Evolutionary conservation across 2,329 filamentous ascomycete species (phyloP).

Genomic region (Fusarium papillatum): DNA sequence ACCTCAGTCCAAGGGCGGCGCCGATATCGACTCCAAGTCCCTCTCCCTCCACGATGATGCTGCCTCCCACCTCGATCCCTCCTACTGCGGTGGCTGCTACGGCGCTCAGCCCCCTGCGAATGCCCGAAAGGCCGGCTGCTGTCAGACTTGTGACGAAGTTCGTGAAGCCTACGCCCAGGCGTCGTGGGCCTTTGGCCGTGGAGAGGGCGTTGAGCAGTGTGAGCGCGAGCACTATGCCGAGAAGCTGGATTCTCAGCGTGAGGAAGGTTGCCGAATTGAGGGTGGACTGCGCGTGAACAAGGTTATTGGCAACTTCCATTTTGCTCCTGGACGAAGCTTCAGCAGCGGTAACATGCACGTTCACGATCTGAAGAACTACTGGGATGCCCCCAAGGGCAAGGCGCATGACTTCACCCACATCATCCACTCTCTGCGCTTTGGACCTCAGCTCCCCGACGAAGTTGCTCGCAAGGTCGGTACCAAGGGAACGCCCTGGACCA

Average conservation of each 20-base stretch:
- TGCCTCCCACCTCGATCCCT: conserved; percentile 85
- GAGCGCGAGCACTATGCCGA: conserved; percentile 94
- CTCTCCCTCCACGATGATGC: conserved; percentile 76
- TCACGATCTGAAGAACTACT: conserved; percentile 97
- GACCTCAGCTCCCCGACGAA: conserved; percentile 86
- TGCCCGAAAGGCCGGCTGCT: conserved; percentile 88
- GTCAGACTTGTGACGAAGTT: conserved; percentile 97
- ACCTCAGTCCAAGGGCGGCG: conserved; percentile 80
- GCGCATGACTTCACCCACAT: conserved; percentile 90
- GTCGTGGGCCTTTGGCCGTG: conserved; percentile 94
- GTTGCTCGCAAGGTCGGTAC: conserved; percentile 71
- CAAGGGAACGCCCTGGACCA: conserved; percentile 77
- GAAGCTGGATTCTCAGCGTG: conserved; percentile 86
- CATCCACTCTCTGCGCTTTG: conserved; percentile 92
- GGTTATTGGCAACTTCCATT: conserved; percentile 98
- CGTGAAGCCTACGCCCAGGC: conserved; percentile 91
- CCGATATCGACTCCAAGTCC: conserved; percentile 78
- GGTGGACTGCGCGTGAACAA: conserved; percentile 96
- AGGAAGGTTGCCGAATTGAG: conserved; percentile 95
- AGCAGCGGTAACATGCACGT: conserved; percentile 98
- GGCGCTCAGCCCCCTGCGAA: conserved; percentile 81
- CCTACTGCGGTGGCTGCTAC: conserved; percentile 95
- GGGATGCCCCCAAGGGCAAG: conserved; percentile 76
- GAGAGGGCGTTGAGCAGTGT: conserved; percentile 95
- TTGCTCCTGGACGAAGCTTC: conserved; percentile 96